phyloP scores from a whole-genome alignment of 106 monocot genomes.

The Agapanthus africanus region DNA sequence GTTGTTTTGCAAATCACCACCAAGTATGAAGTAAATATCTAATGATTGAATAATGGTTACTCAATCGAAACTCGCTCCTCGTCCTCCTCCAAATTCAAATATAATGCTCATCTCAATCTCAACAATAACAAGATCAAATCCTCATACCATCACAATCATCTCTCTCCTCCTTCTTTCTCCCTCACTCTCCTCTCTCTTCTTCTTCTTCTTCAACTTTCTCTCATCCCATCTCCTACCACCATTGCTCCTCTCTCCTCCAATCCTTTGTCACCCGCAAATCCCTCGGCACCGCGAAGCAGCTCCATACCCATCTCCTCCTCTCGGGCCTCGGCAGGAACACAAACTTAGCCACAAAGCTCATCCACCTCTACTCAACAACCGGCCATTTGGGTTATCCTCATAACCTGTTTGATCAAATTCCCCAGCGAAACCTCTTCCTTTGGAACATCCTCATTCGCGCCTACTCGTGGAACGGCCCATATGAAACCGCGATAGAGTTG shows the following conservation, averaged over 20 bases:
- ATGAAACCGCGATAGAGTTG: constrained; percentile 25
- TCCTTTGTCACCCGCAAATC: constrained; percentile 29
- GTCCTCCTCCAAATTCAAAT: too few relatives aligned
- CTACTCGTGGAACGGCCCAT: constrained; percentile 22
- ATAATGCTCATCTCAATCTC: too few relatives aligned
- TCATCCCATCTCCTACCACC: not conserved
- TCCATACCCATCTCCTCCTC: constrained; percentile 61
- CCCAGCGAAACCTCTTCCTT: constrained; percentile 39
- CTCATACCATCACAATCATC: too few relatives aligned
- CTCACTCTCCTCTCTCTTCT: not conserved
- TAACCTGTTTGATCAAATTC: constrained; percentile 52
- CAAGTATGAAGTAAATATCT: too few relatives aligned
- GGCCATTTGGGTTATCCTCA: constrained; percentile 25
- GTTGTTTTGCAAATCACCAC: too few relatives aligned
- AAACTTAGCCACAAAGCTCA: constrained; percentile 43
- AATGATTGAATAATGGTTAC: too few relatives aligned
- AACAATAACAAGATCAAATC: too few relatives aligned
- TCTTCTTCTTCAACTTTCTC: not conserved
- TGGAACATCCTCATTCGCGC: constrained; percentile 78
- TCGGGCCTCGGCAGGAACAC: constrained; percentile 41
- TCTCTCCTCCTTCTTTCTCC: too few relatives aligned
- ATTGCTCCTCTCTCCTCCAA: constrained; percentile 39
- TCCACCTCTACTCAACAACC: constrained; percentile 33
- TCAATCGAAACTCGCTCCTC: too few relatives aligned
- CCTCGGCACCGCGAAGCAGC: constrained; percentile 38